Conservation (phyloP, 495 filamentous ascomycete genomes). For the Penicillium mononematosum region DNA sequence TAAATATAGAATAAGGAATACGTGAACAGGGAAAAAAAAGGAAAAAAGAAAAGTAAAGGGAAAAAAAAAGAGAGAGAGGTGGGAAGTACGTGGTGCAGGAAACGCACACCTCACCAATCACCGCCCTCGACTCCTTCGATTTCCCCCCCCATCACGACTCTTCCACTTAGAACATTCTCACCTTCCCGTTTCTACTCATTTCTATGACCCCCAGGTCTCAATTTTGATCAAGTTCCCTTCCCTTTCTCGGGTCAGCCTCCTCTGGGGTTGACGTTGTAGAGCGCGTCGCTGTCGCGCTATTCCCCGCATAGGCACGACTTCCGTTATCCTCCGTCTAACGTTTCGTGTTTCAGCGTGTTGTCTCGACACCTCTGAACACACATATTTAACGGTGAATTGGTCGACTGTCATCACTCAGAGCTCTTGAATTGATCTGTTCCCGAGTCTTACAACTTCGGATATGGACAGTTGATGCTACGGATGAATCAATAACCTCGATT, state of each 20-base stretch:
- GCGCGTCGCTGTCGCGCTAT: conserved; percentile 43
- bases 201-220: neutral
- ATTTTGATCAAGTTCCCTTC: conserved; percentile 6
- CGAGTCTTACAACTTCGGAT: conserved; percentile 21
- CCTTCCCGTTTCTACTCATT: neutral
- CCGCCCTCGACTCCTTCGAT: conserved; percentile 18
- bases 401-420: neutral
- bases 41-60: neutral
- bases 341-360: conserved; percentile 16
- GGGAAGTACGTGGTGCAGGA: conserved; percentile 10
- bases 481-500: conserved; percentile 45
- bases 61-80: conserved; percentile 7
- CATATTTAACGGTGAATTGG: neutral
- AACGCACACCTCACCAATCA: conserved; percentile 23
- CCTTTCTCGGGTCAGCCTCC: conserved; percentile 25
- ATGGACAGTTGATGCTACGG: conserved; percentile 48
- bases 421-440: conserved; percentile 15
- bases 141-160: conserved; percentile 15
- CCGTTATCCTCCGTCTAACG: conserved; percentile 27
- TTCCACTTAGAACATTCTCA: conserved; percentile 9
- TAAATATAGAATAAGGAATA: neutral
- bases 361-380: neutral
- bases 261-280: conserved; percentile 34
- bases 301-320: conserved; percentile 41
- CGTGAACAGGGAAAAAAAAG: too few species aligned